Conservation (phyloP, 2,329 filamentous ascomycete genomes). For the Verticillium tricorpus region DNA sequence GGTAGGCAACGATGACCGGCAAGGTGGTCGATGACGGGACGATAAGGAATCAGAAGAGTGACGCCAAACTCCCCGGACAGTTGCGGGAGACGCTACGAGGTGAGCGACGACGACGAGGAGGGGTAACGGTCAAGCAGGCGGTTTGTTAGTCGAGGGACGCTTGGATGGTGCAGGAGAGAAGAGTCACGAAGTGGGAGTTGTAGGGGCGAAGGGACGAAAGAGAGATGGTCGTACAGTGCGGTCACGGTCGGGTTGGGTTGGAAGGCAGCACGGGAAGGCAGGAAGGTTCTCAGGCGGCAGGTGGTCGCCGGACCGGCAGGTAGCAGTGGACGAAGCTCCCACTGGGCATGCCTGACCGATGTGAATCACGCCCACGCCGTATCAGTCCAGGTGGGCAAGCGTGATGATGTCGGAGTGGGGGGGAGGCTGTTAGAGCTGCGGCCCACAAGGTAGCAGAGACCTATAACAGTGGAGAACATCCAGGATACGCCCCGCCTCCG, state of each 20-base stretch:
- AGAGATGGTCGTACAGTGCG: slow-evolving; percentile 5
- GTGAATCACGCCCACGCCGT: slow-evolving; percentile 2
- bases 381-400: neutral
- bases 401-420: neutral
- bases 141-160: neutral
- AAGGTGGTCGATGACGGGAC: neutral
- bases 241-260: neutral
- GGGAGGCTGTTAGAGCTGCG: neutral
- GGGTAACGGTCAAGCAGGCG: neutral
- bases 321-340: neutral
- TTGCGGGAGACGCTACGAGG: neutral
- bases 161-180: neutral
- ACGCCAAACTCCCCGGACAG: neutral
- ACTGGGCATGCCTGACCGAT: neutral
- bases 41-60: neutral
- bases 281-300: slow-evolving; percentile 1
- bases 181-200: neutral
- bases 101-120: neutral
- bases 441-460: neutral
- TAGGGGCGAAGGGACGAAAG: neutral
- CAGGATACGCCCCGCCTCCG: neutral
- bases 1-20: slow-evolving; percentile 1
- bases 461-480: neutral
- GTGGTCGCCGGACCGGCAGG: neutral
- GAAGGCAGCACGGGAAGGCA: slow-evolving; percentile 1